Percentiles rank a stretch among this genome's conserved stretches.
Conservation (phyloP, 768 basidiomycete species). For the Rhizopogon vesiculosus region DNA sequence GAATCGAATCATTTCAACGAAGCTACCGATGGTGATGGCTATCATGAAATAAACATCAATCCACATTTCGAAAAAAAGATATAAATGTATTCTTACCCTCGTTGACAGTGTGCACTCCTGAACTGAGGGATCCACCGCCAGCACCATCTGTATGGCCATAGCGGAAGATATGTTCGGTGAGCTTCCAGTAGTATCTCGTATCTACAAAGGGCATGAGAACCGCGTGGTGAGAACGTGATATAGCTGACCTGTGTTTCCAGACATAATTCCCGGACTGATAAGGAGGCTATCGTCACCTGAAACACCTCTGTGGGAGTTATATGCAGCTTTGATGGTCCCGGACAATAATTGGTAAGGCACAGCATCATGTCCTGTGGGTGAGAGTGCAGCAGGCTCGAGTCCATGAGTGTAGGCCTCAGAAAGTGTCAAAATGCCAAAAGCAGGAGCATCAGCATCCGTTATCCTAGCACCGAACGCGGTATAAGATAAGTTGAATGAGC, state of each 20-base stretch:
- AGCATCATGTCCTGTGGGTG: conserved; percentile 32
- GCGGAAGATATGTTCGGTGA: conserved; percentile 61
- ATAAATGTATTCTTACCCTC: conserved; percentile 45
- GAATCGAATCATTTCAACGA: conserved; percentile 65
- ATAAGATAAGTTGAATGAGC: conserved; percentile 53
- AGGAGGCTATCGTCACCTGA: conserved; percentile 31
- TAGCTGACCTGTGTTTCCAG: conserved; percentile 47
- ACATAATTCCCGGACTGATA: conserved; percentile 51
- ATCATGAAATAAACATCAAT: background rate
- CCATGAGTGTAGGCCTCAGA: conserved; percentile 40
- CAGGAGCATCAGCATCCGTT: conserved; percentile 26
- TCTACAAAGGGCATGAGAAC: conserved; percentile 21
- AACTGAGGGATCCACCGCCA: conserved; percentile 24
- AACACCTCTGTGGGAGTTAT: conserved; percentile 41
- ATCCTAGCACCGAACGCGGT: conserved; percentile 48
- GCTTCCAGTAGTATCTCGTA: conserved; percentile 41
- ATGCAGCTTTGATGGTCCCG: conserved; percentile 62
- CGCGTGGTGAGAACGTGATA: background rate
- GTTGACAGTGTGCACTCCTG: conserved; percentile 64
- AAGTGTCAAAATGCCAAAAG: conserved; percentile 45
- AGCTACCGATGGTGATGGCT: conserved; percentile 49
- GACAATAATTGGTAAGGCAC: conserved; percentile 48
- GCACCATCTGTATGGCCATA: conserved; percentile 41
- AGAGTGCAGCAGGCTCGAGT: conserved; percentile 68
- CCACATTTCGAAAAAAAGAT: background rate